Percentiles rank a stretch among this genome's conserved stretches.
Evolutionary conservation across 1,284 basidiomycete genomes (phyloP).

Genomic region (Naganishia sp.): DNA sequence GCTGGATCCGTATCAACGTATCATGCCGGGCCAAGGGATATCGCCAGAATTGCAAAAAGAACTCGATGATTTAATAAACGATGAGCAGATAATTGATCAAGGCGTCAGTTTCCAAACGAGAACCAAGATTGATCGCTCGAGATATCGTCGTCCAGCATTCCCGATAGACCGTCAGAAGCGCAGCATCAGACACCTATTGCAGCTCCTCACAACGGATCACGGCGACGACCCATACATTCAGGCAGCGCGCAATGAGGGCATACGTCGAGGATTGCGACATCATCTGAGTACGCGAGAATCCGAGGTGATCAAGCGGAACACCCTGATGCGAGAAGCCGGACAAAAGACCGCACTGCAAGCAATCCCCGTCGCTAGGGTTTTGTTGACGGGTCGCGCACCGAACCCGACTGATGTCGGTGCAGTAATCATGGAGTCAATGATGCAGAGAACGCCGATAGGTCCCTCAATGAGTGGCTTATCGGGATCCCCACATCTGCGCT

Average conservation of each 20-base stretch:
- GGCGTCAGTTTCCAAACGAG: conserved; percentile 10
- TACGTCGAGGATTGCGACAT: conserved; percentile 19
- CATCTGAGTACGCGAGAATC: conserved; percentile 17
- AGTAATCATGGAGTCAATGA: conserved; percentile 15
- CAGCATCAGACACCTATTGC: conserved; percentile 8
- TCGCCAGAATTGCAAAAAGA: conserved; percentile 13
- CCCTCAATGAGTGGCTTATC: no score
- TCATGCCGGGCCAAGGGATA: conserved; percentile 10
- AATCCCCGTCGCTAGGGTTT: conserved; percentile 8
- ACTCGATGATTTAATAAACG: conserved; percentile 9
- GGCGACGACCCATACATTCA: conserved; percentile 1
- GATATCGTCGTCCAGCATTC: conserved; percentile 12
- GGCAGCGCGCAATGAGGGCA: conserved; percentile 12
- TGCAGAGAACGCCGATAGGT: conserved; percentile 5
- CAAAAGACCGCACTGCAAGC: conserved; percentile 25
- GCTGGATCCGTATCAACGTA: conserved; percentile 23
- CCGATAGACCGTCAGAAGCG: conserved; percentile 12
- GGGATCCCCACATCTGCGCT: conserved; percentile 12
- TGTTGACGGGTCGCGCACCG: conserved; percentile 11
- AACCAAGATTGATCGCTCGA: conserved; percentile 9
- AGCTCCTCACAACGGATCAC: not conserved
- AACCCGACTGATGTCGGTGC: conserved; percentile 15
- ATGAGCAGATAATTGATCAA: conserved; percentile 15
- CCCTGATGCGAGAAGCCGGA: conserved; percentile 15
- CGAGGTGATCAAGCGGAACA: conserved; percentile 19